Conservation (phyloP, 371 early-diverging fungal genomes). For the Lichtheimia corymbifera region DNA sequence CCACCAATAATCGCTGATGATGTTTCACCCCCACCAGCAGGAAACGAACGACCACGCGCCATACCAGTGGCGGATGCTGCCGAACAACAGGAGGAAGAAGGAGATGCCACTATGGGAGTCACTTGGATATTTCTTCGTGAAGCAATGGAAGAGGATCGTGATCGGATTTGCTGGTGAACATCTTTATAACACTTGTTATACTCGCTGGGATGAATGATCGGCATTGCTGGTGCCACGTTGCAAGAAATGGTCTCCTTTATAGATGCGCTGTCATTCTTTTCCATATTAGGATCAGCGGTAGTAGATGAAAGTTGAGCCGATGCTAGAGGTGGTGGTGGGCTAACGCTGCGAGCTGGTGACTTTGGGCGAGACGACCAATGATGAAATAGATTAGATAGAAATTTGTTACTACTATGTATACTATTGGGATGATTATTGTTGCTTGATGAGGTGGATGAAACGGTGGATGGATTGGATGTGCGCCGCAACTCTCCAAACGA, state of each 20-base stretch:
- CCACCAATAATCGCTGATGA: no score
- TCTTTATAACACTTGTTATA: constrained; percentile 26
- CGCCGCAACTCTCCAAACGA: constrained; percentile 16
- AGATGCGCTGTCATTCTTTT: constrained; percentile 11
- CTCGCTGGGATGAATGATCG: constrained; percentile 43
- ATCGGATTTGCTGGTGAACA: constrained; percentile 1
- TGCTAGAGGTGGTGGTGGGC: constrained; percentile 5
- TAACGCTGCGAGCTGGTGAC: constrained; percentile 5
- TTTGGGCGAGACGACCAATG: constrained; percentile 14
- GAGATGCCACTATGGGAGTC: neutral
- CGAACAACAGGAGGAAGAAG: constrained; percentile 4
- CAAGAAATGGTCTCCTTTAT: neutral
- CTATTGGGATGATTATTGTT: constrained; percentile 1
- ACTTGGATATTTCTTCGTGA: neutral
- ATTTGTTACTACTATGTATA: constrained; percentile 8
- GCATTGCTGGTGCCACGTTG: constrained; percentile 17
- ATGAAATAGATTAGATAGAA: constrained; percentile 16
- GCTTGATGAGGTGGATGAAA: neutral
- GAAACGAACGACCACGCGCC: constrained; percentile 1
- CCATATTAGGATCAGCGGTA: neutral
- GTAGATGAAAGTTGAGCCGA: neutral
- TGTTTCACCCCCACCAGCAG: no score
- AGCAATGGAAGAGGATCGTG: constrained; percentile 13
- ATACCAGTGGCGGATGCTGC: constrained; percentile 3
- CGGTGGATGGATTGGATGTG: constrained; percentile 12